Conservation (phyloP, 1,284 basidiomycete genomes). For the Chalciporus sp. region DNA sequence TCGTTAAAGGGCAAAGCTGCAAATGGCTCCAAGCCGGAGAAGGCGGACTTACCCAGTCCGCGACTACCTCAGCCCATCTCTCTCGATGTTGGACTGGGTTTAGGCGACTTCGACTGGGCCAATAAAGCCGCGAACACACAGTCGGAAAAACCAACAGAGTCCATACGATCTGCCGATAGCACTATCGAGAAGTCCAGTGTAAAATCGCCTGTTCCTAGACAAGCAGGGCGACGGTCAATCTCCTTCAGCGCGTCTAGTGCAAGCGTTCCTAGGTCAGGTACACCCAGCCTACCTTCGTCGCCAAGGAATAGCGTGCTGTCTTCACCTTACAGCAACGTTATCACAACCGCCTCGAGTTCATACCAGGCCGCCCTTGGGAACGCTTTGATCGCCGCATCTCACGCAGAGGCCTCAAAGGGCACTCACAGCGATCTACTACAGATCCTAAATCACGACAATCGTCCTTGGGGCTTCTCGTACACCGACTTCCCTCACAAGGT, state of each 20-base stretch:
- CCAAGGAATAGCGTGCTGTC: constrained; percentile 49
- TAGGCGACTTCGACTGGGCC: constrained; percentile 59
- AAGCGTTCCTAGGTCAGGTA: constrained; percentile 39
- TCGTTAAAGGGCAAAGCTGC: constrained; percentile 61
- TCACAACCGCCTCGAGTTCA: constrained; percentile 39
- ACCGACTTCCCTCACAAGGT: constrained; percentile 77
- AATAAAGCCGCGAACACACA: constrained; percentile 28
- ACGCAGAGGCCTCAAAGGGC: constrained; percentile 90
- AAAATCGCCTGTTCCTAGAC: constrained; percentile 29
- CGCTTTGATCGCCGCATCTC: constrained; percentile 90
- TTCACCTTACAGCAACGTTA: constrained; percentile 37
- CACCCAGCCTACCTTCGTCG: constrained; percentile 50
- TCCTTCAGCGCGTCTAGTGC: constrained; percentile 52
- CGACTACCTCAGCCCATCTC: constrained; percentile 52
- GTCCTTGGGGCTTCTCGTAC: constrained; percentile 86
- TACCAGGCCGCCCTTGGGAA: constrained; percentile 78
- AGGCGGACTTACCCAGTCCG: constrained; percentile 45
- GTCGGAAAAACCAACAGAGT: constrained; percentile 20
- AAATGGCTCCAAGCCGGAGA: constrained; percentile 34
- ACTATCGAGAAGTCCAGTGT: constrained; percentile 22
- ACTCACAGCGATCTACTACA: constrained; percentile 89
- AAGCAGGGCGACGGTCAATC: constrained; percentile 60
- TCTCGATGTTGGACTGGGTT: constrained; percentile 60
- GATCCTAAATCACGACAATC: constrained; percentile 85
- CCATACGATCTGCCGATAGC: constrained; percentile 20